phyloP scores from a whole-genome alignment of 345 rosid species.

The Nasturtium officinale region DNA sequence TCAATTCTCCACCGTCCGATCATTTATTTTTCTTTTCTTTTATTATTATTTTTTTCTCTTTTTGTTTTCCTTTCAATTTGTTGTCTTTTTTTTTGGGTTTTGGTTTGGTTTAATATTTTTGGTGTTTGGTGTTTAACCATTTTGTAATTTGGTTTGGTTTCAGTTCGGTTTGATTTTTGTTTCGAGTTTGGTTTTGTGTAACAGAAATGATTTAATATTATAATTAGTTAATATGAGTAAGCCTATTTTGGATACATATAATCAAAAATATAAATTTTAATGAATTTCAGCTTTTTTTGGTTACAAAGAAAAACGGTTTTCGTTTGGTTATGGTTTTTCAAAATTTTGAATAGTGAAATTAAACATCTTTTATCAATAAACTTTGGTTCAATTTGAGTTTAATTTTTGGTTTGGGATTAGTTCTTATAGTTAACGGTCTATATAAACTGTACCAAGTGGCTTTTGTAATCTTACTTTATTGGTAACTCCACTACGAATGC shows the following conservation, averaged over 20 bases:
- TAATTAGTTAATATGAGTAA: no score
- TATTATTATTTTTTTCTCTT: no score
- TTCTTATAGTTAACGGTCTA: no score
- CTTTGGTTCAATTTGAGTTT: no score
- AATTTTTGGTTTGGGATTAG: not conserved
- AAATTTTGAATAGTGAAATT: not conserved
- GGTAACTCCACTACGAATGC: not conserved
- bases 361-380: not conserved
- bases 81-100: not conserved
- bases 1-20: conserved; percentile 11
- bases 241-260: not conserved
- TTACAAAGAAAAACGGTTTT: not conserved
- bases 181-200: not conserved
- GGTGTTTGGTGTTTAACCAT: not conserved
- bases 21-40: not conserved
- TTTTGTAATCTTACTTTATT: not conserved
- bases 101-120: no score
- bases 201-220: not conserved
- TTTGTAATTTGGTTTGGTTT: not conserved
- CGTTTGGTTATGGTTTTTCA: not conserved
- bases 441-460: not conserved
- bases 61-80: no score
- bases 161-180: not conserved
- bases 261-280: no score
- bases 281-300: not conserved